Evolutionary conservation across 208 protist genomes (phyloP).

Genomic region (Leishmania mexicana): DNA sequence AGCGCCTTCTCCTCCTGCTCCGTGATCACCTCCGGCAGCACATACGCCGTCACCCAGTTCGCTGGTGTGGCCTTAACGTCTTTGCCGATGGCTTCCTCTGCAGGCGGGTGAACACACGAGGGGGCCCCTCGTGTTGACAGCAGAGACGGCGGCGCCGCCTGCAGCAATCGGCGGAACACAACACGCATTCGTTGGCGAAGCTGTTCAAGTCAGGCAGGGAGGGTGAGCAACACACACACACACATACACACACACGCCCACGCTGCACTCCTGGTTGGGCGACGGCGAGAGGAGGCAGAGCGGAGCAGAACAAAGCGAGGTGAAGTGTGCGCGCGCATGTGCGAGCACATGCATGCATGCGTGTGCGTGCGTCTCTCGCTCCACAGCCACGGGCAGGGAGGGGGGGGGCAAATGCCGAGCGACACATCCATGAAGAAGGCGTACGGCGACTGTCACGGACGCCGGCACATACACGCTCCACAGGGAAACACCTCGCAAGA

Average conservation of each 20-base stretch:
- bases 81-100: constrained; percentile 69
- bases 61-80: constrained; percentile 60
- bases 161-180: constrained; percentile 4
- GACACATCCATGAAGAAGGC: background rate
- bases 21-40: constrained; percentile 74
- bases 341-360: background rate
- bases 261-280: background rate
- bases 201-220: background rate
- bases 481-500: background rate
- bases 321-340: background rate
- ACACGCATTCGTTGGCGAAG: background rate
- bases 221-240: background rate
- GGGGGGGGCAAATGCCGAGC: background rate
- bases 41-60: constrained; percentile 78
- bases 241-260: background rate
- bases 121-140: constrained; percentile 76
- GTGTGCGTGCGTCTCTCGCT: background rate
- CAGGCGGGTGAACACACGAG: constrained; percentile 67
- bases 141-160: constrained; percentile 25
- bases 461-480: background rate
- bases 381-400: background rate
- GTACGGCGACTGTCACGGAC: background rate
- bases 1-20: constrained; percentile 66
- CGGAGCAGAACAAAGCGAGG: background rate
- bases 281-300: background rate